phyloP scores from a whole-genome alignment of 495 filamentous ascomycete genomes.

The Aspergillus cristatus region DNA sequence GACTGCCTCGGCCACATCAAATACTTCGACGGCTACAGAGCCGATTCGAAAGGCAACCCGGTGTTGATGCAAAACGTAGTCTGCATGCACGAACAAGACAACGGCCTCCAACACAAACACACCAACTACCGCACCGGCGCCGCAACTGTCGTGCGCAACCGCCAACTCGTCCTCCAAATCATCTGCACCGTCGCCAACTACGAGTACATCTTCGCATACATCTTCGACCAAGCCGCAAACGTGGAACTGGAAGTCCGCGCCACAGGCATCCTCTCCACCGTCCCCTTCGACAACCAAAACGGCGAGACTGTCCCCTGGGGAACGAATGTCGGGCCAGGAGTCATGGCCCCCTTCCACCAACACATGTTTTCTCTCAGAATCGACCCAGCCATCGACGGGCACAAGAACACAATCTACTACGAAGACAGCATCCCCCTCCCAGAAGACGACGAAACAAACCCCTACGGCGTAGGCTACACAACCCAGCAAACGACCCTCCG shows the following conservation, averaged over 20 bases:
- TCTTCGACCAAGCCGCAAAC: slow-evolving; percentile 80
- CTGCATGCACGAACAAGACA: slow-evolving; percentile 62
- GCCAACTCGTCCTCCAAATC: slow-evolving; percentile 60
- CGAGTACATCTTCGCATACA: slow-evolving; percentile 77
- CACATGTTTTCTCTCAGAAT: slow-evolving; percentile 86
- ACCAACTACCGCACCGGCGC: slow-evolving; percentile 56
- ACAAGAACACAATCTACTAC: slow-evolving; percentile 58
- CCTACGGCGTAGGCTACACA: slow-evolving; percentile 69
- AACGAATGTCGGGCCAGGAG: slow-evolving; percentile 79
- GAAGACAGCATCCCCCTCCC: slow-evolving; percentile 68
- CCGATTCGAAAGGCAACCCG: slow-evolving; percentile 46
- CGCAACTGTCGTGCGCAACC: slow-evolving; percentile 49
- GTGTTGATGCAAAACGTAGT: slow-evolving; percentile 48
- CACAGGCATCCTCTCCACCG: slow-evolving; percentile 77
- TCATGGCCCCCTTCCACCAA: slow-evolving; percentile 71
- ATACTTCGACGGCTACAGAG: slow-evolving; percentile 51
- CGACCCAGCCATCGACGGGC: slow-evolving; percentile 74
- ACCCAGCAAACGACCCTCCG: slow-evolving; percentile 51
- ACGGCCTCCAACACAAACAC: slow-evolving; percentile 57
- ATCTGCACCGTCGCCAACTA: slow-evolving; percentile 76
- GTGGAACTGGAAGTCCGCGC: slow-evolving; percentile 73
- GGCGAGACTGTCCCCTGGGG: slow-evolving; percentile 62
- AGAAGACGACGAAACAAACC: slow-evolving; percentile 59
- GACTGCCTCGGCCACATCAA: slow-evolving; percentile 61
- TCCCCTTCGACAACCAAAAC: slow-evolving; percentile 57